Percentiles rank a stretch among this genome's conserved stretches.
Conservation (phyloP, 208 protist genomes). For the Naegleria lovaniensis region DNA sequence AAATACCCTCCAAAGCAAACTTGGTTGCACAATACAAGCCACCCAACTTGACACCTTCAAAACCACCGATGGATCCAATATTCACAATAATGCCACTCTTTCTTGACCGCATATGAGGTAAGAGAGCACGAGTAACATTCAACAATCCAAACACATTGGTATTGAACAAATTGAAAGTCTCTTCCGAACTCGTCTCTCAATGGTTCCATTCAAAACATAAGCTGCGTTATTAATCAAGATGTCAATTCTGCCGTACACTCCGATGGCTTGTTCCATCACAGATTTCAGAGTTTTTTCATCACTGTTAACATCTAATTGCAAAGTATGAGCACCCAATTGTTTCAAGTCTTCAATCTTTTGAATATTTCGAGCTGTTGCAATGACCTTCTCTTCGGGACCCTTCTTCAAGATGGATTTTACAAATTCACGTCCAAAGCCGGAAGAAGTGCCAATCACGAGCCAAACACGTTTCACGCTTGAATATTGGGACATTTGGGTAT, state of each 20-base stretch:
- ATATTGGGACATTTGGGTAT: too few species aligned
- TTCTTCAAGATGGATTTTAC: slow-evolving; percentile 26
- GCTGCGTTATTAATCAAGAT: slow-evolving; percentile 34
- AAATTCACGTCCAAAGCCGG: slow-evolving; percentile 29
- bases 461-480: too few species aligned
- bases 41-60: not conserved
- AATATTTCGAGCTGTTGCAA: slow-evolving; percentile 14
- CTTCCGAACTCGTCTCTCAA: slow-evolving; percentile 26
- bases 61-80: slow-evolving; percentile 27
- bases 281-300: not conserved
- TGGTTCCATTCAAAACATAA: slow-evolving; percentile 22
- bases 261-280: slow-evolving; percentile 15
- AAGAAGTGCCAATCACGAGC: slow-evolving; percentile 34
- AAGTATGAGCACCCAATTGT: slow-evolving; percentile 23
- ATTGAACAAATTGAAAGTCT: not conserved
- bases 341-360: slow-evolving; percentile 18
- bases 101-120: slow-evolving; percentile 29
- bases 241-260: slow-evolving; percentile 31
- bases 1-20: slow-evolving; percentile 33
- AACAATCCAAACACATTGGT: slow-evolving; percentile 34
- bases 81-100: slow-evolving; percentile 1
- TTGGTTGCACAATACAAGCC: slow-evolving; percentile 36
- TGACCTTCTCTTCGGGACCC: slow-evolving; percentile 37
- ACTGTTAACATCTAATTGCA: slow-evolving; percentile 27
- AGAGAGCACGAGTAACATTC: slow-evolving; percentile 28